Evolutionary conservation across 1,284 basidiomycete species (phyloP).

Genomic region (Lignosus rhinocerotis): DNA sequence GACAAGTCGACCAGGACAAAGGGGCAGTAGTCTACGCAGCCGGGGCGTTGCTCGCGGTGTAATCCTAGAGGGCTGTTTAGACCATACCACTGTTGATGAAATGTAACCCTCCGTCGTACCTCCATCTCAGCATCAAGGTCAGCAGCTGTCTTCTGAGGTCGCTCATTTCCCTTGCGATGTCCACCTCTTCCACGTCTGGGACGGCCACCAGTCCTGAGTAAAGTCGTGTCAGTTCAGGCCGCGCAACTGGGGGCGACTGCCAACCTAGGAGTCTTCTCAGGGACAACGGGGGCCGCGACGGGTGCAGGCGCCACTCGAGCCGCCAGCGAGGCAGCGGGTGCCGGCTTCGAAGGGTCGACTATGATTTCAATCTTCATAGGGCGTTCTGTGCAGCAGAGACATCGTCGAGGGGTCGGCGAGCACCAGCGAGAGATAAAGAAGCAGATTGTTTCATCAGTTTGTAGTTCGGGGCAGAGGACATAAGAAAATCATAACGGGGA

Average conservation of each 20-base stretch:
- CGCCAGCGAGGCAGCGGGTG: slow-evolving; percentile 59
- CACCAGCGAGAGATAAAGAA: slow-evolving; percentile 24
- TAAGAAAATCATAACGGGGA: slow-evolving; percentile 44
- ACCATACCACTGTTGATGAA: background rate
- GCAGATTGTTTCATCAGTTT: slow-evolving; percentile 55
- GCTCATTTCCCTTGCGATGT: slow-evolving; percentile 65
- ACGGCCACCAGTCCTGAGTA: slow-evolving; percentile 38
- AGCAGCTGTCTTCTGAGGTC: slow-evolving; percentile 66
- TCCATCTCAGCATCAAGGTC: slow-evolving; percentile 86
- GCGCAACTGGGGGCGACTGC: slow-evolving; percentile 19
- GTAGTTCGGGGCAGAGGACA: slow-evolving; percentile 52
- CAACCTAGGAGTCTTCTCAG: slow-evolving; percentile 46
- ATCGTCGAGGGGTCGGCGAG: slow-evolving; percentile 21
- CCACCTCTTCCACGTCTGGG: slow-evolving; percentile 52
- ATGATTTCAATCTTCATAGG: slow-evolving; percentile 99
- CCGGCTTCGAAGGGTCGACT: slow-evolving; percentile 82
- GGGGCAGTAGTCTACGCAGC: slow-evolving; percentile 24
- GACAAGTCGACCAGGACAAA: background rate
- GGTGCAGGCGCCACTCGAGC: slow-evolving; percentile 68
- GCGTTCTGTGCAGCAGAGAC: slow-evolving; percentile 64
- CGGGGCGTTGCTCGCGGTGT: slow-evolving; percentile 56
- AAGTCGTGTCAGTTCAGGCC: background rate
- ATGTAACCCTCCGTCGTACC: slow-evolving; percentile 45
- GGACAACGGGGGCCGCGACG: slow-evolving; percentile 34
- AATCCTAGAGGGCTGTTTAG: slow-evolving; percentile 48